These are phyloP conservation scores for Setaria viridis DNA, from an alignment of 202 grass and related monocot genomes.

Conservation along the genomic window DNA sequence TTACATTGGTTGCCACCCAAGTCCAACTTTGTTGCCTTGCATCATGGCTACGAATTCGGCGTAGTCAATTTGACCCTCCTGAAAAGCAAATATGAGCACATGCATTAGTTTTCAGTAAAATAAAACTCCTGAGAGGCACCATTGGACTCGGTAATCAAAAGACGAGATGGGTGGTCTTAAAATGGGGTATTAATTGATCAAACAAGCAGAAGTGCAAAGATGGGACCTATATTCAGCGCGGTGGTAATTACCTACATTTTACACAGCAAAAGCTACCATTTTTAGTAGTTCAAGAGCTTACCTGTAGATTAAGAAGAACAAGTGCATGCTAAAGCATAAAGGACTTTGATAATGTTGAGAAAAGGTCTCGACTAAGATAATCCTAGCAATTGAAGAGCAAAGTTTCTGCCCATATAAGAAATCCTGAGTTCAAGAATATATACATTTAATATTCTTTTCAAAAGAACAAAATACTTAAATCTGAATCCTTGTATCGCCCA, in stretches of 20 bases:
- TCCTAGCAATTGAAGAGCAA: slow-evolving; percentile 18
- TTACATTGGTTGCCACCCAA: slow-evolving; percentile 58
- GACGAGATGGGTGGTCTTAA: no score
- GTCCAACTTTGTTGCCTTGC: slow-evolving; percentile 56
- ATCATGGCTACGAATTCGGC: slow-evolving; percentile 94
- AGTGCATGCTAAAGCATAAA: background rate
- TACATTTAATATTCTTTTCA: background rate
- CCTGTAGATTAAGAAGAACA: background rate
- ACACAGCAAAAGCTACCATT: background rate
- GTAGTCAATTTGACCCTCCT: slow-evolving; percentile 93
- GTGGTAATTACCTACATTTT: background rate
- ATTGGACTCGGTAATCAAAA: background rate
- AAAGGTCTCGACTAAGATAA: background rate
- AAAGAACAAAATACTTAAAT: background rate
- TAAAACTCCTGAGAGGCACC: background rate
- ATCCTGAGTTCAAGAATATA: background rate
- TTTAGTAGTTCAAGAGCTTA: background rate
- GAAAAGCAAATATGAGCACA: slow-evolving; percentile 35
- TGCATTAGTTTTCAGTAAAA: slow-evolving; percentile 22
- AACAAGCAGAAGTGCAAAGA: slow-evolving; percentile 28
- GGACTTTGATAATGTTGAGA: background rate
- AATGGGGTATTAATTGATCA: background rate
- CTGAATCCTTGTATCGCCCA: background rate
- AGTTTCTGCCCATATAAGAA: background rate
- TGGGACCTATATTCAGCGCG: background rate